These are phyloP conservation scores for Ceratobasidium theobromae DNA, from an alignment of 1,284 basidiomycete species.

Conservation along the genomic window DNA sequence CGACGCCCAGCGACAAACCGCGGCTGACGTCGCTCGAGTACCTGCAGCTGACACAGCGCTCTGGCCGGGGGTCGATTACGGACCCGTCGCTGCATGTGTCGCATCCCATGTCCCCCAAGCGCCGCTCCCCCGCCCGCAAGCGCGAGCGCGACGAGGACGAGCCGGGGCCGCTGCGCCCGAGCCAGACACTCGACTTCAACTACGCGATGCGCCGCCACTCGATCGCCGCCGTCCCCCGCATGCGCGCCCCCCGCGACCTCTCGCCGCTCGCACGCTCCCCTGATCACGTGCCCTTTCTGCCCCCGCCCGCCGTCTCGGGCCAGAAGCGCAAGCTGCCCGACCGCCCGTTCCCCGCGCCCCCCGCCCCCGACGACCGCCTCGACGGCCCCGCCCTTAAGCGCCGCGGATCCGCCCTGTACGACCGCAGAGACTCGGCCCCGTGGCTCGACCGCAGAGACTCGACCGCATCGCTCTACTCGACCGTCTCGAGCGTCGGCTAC, in stretches of 20 bases:
- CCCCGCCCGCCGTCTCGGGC: conserved; percentile 45
- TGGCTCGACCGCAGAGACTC: conserved; percentile 73
- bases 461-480: conserved; percentile 65
- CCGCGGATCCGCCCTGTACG: conserved; percentile 62
- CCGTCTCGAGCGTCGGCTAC: conserved; percentile 49
- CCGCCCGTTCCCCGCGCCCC: conserved; percentile 42
- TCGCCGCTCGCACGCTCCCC: conserved; percentile 33
- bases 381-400: conserved; percentile 26
- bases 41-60: conserved; percentile 66
- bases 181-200: conserved; percentile 49
- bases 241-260: conserved; percentile 29
- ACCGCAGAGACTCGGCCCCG: conserved; percentile 67
- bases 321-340: conserved; percentile 78
- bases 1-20: conserved; percentile 44
- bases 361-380: conserved; percentile 15
- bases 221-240: conserved; percentile 49
- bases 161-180: conserved; percentile 9
- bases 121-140: too few relatives aligned
- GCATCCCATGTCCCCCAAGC: conserved; percentile 47
- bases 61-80: conserved; percentile 66
- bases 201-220: conserved; percentile 67
- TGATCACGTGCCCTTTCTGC: conserved; percentile 27
- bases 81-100: conserved; percentile 73
- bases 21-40: conserved; percentile 71
- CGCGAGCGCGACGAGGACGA: conserved; percentile 27